Percentiles rank a stretch among this genome's conserved stretches.
Evolutionary conservation across 805 yeast genomes (phyloP).

Genomic region (Pichia exigua): DNA sequence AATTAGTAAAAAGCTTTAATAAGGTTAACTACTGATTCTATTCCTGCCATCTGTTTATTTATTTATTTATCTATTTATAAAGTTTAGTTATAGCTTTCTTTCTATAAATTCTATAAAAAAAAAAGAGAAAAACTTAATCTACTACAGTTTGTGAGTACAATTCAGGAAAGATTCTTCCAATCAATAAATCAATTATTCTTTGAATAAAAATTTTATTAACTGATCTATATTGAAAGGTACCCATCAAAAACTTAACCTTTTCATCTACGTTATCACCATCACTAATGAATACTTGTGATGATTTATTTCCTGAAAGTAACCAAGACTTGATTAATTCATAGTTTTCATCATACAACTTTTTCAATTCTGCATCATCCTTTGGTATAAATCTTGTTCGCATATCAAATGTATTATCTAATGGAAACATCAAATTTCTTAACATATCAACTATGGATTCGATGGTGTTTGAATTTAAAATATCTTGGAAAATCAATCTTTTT

Average conservation of each 20-base stretch:
- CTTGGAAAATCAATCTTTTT: constrained; percentile 19
- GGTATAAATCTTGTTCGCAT: constrained; percentile 27
- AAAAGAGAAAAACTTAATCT: not conserved
- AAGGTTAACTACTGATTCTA: not conserved
- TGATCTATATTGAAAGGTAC: constrained; percentile 1
- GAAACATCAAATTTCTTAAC: constrained; percentile 24
- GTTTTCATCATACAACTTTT: constrained; percentile 11
- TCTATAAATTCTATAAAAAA: not conserved
- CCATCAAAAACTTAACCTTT: not conserved
- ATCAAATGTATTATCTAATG: constrained; percentile 21
- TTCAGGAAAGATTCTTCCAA: constrained; percentile 10
- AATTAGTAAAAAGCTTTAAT: not conserved
- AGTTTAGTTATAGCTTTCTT: not conserved
- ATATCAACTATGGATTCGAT: constrained; percentile 8
- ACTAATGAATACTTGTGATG: not conserved
- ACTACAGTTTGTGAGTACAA: not conserved
- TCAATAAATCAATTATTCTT: constrained; percentile 6
- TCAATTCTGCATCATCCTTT: constrained; percentile 20
- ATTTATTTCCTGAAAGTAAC: not conserved
- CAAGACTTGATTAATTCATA: constrained; percentile 5
- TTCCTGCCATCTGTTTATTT: not conserved
- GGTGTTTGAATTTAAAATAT: constrained; percentile 17
- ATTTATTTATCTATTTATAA: not conserved
- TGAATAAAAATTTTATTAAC: constrained; percentile 9
- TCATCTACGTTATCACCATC: constrained; percentile 2